Base-by-base conservation (phyloP, 768 basidiomycete species). In the Pleurotus giganteus region DNA sequence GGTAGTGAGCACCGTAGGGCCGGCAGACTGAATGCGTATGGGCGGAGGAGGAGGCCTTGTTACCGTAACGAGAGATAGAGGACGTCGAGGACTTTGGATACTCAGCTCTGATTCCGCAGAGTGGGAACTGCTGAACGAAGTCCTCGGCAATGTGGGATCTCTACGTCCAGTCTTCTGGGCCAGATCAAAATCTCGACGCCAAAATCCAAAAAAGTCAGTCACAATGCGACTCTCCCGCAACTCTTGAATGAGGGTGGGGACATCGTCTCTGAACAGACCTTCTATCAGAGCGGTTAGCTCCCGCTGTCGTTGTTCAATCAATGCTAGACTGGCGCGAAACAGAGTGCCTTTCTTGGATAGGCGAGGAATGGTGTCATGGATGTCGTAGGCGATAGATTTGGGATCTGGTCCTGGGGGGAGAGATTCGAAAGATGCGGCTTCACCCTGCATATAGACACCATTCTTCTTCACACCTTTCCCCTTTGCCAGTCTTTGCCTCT, bases 391-490 rank as follows among this genome's bases (percentile, higher is more conserved):
- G 39, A 92, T 79, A 12, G 85, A 84, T 45, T 79, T 81, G 4
- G 89, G 88, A 61, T 89, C 79, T n/a, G 90, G 90, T 6, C 89
- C 91, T 5, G 88, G 86, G 11, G 91, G 91, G 17, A 93, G 77
- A 1, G 89, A 91, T 50, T 92, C 91, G 75, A 87, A 93, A 12
- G 91, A 92, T 1, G 91, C 85, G 1, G 91, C 91, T 54, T 77
- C 74, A 63, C 90, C 85, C 28, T 83, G 79, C 56, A 84, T 81
- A 56, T 88, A 79, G 56, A 89, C 81, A 2, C 89, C 76, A 15
- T 86, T 82, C 53, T 84, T 85, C 74, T 88, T 88, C 54, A 90
- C 78, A 12, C 89, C 88, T 62, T 89, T 91, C 0, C 90, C 90
- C 13, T 82, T 80, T 4, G 73, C 68, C 9, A 92, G 80, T 28